These are phyloP conservation scores for Priceomyces melissophilus DNA, from an alignment of 805 yeast species.

Conservation along the genomic window DNA sequence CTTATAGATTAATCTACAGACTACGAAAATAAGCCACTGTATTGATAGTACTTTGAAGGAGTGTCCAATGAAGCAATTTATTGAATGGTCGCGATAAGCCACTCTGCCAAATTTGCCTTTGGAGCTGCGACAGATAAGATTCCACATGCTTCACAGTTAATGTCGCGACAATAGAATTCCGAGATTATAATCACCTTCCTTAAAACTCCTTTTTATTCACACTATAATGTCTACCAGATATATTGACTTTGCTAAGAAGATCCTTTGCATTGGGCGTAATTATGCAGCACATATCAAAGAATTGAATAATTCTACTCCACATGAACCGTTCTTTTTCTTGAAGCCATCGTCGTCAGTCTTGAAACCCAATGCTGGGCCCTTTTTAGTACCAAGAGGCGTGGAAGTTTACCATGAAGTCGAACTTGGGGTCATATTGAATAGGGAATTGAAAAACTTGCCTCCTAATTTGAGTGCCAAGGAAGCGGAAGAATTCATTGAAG, in stretches of 20 bases:
- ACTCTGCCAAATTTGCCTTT: too few relatives aligned
- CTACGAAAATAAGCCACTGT: too few relatives aligned
- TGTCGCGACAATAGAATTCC: too few relatives aligned
- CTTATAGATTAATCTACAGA: too few relatives aligned
- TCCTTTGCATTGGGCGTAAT: conserved; percentile 94
- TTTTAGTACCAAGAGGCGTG: conserved; percentile 77
- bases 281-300: conserved; percentile 96
- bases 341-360: conserved; percentile 84
- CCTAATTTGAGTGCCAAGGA: conserved; percentile 58
- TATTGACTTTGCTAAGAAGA: conserved; percentile 64
- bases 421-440: conserved; percentile 72
- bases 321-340: conserved; percentile 86
- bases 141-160: too few relatives aligned
- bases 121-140: too few relatives aligned
- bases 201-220: neutral
- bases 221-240: conserved; percentile 47
- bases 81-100: too few relatives aligned
- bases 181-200: too few relatives aligned
- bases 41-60: too few relatives aligned
- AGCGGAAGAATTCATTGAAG: conserved; percentile 75
- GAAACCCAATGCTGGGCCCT: conserved; percentile 59
- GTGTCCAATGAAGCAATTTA: too few relatives aligned
- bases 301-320: conserved; percentile 75
- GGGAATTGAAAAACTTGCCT: conserved; percentile 58
- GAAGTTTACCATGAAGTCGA: conserved; percentile 91